Evolutionary conservation across 768 basidiomycete genomes (phyloP), one percentile per base, ranked within the genome.

Genomic region (Mycena leptocephala): DNA sequence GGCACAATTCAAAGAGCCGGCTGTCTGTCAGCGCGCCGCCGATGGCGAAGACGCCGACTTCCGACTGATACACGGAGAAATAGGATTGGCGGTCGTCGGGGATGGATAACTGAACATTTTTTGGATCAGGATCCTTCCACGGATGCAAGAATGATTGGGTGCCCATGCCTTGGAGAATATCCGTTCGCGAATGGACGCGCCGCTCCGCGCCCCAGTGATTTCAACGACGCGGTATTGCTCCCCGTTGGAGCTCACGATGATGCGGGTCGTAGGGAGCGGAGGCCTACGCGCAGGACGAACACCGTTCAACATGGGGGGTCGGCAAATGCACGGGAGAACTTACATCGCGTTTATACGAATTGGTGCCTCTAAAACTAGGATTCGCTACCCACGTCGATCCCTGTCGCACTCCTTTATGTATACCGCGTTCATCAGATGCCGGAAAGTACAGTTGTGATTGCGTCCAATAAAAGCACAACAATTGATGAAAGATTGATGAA

Each of bases 201-300:
- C 90, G 76, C 86, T 85, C 18, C 84, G 82, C 35, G 88, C 89
- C 32, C 89, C 89, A 26, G 87, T 88, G 26, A 90, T 81, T 66
- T 90, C 89, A 28, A 90, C 87, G 67, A 89, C 87, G 55, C 85
- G 81, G 78, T 90, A 90, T 72, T 89, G 87, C 81, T 90, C 88
- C 28, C 86, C 88, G 70, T 90, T 89, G n/a, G 85, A 87, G 72
- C 86, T 89, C 65, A 87, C 89, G 65, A 90, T 86, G 35, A 90
- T 84, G 67, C 88, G 88, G 24, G 88, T 86, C 53, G 85, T 81
- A 4, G 86, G 72, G 55, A 87, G 82, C 41, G 83, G 82, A 26
- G 80, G 74, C 77, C 83, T 83, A 68, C 22, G 41, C 7, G 24
- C 7, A 6, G 51, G 53, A 16, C 59, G 59, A 33, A 48, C 2